phyloP scores from a whole-genome alignment of 2,329 filamentous ascomycete genomes.

The Pseudonectria foliicola region DNA sequence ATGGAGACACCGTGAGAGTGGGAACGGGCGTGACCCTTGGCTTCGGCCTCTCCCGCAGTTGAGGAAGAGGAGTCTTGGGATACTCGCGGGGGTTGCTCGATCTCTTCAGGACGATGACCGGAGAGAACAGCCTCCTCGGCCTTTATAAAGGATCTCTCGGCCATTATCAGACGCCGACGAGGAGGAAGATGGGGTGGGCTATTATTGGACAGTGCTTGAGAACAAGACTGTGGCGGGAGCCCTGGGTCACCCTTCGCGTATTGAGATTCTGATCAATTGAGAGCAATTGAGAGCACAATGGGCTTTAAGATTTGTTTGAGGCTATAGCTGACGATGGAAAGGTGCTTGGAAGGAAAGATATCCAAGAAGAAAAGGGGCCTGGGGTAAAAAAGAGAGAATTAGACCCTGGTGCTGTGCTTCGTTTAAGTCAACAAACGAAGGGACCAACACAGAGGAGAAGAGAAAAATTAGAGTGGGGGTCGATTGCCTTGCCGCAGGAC shows the following conservation, averaged over 20 bases:
- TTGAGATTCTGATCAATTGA: too few relatives aligned
- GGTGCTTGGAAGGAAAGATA: too few relatives aligned
- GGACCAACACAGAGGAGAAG: too few relatives aligned
- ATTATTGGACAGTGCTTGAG: slow-evolving; percentile 9
- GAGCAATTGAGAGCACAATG: too few relatives aligned
- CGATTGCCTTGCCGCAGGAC: too few relatives aligned
- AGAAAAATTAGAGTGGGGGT: too few relatives aligned
- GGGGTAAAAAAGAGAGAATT: too few relatives aligned
- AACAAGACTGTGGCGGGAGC: slow-evolving; percentile 18
- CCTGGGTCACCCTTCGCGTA: slow-evolving; percentile 20
- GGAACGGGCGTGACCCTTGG: slow-evolving; percentile 8
- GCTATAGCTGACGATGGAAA: too few relatives aligned
- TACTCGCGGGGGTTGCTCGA: slow-evolving; percentile 15
- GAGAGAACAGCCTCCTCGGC: slow-evolving; percentile 23
- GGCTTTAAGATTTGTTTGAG: too few relatives aligned
- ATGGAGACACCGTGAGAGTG: slow-evolving; percentile 51
- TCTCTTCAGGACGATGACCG: slow-evolving; percentile 20
- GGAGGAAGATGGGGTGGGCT: slow-evolving; percentile 1
- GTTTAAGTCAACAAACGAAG: too few relatives aligned
- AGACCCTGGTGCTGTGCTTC: too few relatives aligned
- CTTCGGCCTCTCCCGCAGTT: slow-evolving; percentile 14
- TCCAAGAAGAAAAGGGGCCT: too few relatives aligned
- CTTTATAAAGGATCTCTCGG: slow-evolving; percentile 22
- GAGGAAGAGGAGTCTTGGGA: slow-evolving; percentile 24
- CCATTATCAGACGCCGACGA: slow-evolving; percentile 13